Evolutionary conservation across 768 basidiomycete species (phyloP), one percentile per base, ranked within the genome.

Genomic region (Crucibulum laeve): DNA sequence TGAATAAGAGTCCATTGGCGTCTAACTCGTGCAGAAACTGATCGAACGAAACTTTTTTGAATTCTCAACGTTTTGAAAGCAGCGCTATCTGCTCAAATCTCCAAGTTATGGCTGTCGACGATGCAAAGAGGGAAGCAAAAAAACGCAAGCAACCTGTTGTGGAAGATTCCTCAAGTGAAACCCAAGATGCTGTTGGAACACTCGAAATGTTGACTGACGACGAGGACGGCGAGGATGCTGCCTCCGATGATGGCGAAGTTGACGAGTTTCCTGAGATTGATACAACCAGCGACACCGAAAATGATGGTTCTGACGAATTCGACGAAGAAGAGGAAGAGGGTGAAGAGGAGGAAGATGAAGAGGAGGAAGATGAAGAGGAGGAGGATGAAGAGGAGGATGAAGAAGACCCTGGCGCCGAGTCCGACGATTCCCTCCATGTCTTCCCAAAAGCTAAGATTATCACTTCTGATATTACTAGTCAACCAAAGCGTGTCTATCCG

Each of bases 381-480:
- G 65, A 65, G 4, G 65, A 65, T 2, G 68, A 64, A 21, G 77
- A 74, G 25, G 73, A 64, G 5, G 67, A 64, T n/a, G 64, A 69
- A 14, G 62, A 61, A 25, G 65, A 58, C 17, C 65, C 62, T 15
- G 66, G 60, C 18, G 57, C 50, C 17, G 66, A 64, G 36, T 73
- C 69, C 39, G 71, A 71, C 47, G 68, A 70, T 54, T 67, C 71
- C 33, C 65, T 76, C 36, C 76, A 78, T 53, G 59, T 82, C 48
- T 77, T 76, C 48, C 86, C 85, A 19, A 77, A 75, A 60, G 64
- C 82, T 34, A 86, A 82, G 62, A 80, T 75, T 21, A 63, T 91
- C 26, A 71, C 83, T 42, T 92, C 90, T 30, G 69, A 81, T 45
- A 84, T 93, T 50, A 94, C 92, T 46, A 86, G 89, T n/a, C 80